Evolutionary conservation across 2,329 filamentous ascomycete species (phyloP), one percentile per base, ranked within the genome.

Genomic region (Trichoderma koningiopsis): DNA sequence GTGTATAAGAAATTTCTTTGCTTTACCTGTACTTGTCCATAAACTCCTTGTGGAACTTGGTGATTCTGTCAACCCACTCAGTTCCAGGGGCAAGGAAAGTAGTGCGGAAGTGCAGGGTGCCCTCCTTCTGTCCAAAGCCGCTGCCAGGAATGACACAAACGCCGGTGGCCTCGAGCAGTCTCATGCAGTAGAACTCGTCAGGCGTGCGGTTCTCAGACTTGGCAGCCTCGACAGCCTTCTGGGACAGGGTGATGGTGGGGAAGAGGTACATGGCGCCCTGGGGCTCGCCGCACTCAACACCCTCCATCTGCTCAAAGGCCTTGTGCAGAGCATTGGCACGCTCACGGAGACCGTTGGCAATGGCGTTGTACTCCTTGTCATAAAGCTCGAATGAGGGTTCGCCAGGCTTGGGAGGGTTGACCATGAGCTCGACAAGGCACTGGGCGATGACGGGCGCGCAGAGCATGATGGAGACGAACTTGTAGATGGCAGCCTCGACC

Each of bases 221-320:
- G 43, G 96, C 96, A 19, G 92, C 92, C 73, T 91, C 90, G 71
- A 90, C 81, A 52, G 94, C 96, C 82, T 92, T 93, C 29, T 82
- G 75, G 1, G 96, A 88, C 29, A 99, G 85, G 40, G 85, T 89
- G 82, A 99, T 97, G 75, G 93, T 96, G 29, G 96, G 96, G 88
- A 98, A 99, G 76, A 99, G 91, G 84, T 99, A 99, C 96, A 99
- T 99, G 79, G 92, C 91, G 71, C 96, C 96, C 87, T 97, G 92
- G 68, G 96, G 96, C 74, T 89, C 86, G 76, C 92, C 91, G 82
- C 94, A 97, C 79, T 94, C 88, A 70, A 99, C 95, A 70, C 96
- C 96, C 81, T 98, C 95, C 96, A 99, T 98, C 78, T 93, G 83
- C 80, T 89, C 85, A 82, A 99, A 99, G 33, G 95, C 94, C 76